Base-by-base conservation (phyloP, 495 filamentous ascomycete species). In the Podospora didyma region DNA sequence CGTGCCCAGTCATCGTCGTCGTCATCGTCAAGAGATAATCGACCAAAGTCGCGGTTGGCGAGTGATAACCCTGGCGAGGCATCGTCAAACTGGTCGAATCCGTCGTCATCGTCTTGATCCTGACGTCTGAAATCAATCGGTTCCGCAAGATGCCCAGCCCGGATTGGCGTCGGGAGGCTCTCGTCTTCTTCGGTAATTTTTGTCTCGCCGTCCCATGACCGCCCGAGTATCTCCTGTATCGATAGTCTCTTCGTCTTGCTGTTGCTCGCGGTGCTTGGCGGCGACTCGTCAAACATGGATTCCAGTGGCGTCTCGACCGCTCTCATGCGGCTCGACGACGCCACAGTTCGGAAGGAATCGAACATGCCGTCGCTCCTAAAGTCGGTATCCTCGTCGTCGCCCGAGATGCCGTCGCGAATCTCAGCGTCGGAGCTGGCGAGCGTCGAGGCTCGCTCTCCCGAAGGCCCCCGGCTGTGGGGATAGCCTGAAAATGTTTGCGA, bases 331-430 rank as follows among this genome's bases (percentile, higher is more conserved):
- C 53, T 64, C 46, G 74, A 83, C 7, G 92, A 95, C 22, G 85
- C 83, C 49, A 86, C 82, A 9, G 93, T 96, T 54, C 91, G 86
- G 58, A 94, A 75, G 16, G 92, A 97, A 69, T 97, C 94, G 73
- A 89, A 97, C 46, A 92, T 83, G 6, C 89, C 93, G 61, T 97
- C 94, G 62, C 89, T 96, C 71, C 88, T 82, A 54, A 89, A 85
- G 62, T 96, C 92, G 3, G 83, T 85, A 53, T 96, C 92, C 51
- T 95, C 89, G 59, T 96, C 92, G 51, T 93, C 91, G 5, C 85
- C 83, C 2, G 85, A 91, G 11, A 79, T 79, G 55, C 90, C 86
- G 17, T 85, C 86, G 52, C 88, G 86, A 42, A 83, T 82, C 60
- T 94, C 88, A 60, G 79, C 79, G 59, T 98, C 93, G 19, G 92